phyloP scores from a whole-genome alignment of 2,329 filamentous ascomycete genomes.

The Metarhizium sp. region DNA sequence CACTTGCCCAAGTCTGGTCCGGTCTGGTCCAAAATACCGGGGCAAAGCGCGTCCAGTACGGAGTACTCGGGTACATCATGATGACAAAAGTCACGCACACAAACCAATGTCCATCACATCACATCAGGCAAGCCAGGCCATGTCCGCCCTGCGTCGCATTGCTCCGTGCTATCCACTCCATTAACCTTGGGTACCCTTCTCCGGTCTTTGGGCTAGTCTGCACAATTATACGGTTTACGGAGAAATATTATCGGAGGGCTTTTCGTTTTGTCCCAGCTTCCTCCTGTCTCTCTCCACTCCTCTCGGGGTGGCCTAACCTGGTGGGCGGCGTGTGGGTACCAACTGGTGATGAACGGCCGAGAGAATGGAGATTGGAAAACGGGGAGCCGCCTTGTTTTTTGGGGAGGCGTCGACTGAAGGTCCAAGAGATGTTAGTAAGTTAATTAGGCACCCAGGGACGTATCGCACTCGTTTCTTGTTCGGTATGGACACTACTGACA shows the following conservation, averaged over 20 bases:
- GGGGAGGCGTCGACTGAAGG: not conserved
- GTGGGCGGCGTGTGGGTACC: not conserved
- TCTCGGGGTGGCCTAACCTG: not conserved
- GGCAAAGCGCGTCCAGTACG: not conserved
- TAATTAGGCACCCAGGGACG: not conserved
- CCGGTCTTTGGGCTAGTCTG: too few relatives aligned
- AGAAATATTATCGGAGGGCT: too few relatives aligned
- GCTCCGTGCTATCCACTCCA: too few relatives aligned
- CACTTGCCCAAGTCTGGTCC: not conserved
- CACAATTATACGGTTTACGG: too few relatives aligned
- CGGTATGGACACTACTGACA: not conserved
- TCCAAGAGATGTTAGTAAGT: not conserved
- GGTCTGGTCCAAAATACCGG: not conserved
- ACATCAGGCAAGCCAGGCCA: not conserved
- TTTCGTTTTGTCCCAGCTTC: too few relatives aligned
- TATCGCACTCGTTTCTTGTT: not conserved
- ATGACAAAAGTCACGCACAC: too few relatives aligned
- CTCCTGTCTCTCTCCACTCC: too few relatives aligned
- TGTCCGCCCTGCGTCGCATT: not conserved
- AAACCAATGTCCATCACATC: too few relatives aligned
- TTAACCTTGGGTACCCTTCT: too few relatives aligned
- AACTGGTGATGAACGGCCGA: conserved; percentile 1
- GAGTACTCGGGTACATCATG: too few relatives aligned
- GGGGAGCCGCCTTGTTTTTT: not conserved
- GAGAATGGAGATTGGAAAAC: not conserved